Evolutionary conservation across 768 basidiomycete genomes (phyloP), one percentile per base, ranked within the genome.

Genomic region (Termitomyces titanicus): DNA sequence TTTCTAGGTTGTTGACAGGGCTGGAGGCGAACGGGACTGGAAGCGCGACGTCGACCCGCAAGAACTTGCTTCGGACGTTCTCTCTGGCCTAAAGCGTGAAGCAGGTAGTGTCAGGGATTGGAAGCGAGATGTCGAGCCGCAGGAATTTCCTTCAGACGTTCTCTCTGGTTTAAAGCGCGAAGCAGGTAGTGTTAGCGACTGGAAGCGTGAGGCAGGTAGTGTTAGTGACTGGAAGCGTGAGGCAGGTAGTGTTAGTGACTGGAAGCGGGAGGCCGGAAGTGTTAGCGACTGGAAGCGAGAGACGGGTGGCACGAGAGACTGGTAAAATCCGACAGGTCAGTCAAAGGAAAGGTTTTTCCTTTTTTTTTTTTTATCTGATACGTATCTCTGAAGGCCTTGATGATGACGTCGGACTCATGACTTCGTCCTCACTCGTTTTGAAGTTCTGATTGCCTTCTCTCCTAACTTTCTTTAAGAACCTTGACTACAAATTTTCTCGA

Each of bases 101-200:
- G 54, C 54, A 42, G 50, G 43, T 18, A 59, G 47, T 44, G 48
- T 51, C 15, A 44, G 53, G 18, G 55, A 60, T 42, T 56, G 51
- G 59, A 52, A 48, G 35, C 50, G 46, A 4, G 46, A 51, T 9
- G 9, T 29, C 29, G 29, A 4, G 5, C 29, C 29, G 29, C 29
- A 29, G 44, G 24, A 39, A 39, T 18, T 39, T 13, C 15, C 18
- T 13, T 13, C 38, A 5, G 38, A 39, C 18, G 38, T 39, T 18
- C 38, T 39, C 34, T 37, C 54, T 24, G 56, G 56, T 29, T 62
- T 59, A 55, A 59, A 55, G 53, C 58, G 63, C 24, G 58, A 51
- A 31, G 50, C 47, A 40, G 49, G 58, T 29, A 47, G 40, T 25
- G 59, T 27, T 3, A n/a, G 34, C 3, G 64, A 63, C 47, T 64